Evolutionary conservation across 768 basidiomycete species (phyloP).

Genomic region (Phlebiopsis gigantea): DNA sequence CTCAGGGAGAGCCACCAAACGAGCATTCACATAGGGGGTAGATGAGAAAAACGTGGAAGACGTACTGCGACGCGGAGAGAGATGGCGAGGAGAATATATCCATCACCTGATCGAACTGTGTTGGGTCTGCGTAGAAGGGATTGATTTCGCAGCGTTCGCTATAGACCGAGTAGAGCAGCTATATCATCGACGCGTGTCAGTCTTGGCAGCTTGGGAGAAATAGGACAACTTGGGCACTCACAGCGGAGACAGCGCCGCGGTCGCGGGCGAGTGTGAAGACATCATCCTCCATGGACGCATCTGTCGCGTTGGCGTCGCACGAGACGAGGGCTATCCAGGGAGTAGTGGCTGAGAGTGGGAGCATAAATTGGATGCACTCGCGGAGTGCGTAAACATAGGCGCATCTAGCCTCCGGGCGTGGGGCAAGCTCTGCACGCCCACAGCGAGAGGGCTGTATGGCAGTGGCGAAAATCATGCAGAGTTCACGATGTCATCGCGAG

Average conservation of each 20-base stretch:
- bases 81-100: slow-evolving; percentile 75
- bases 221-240: slow-evolving; percentile 37
- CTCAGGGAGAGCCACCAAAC: neutral
- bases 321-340: slow-evolving; percentile 91
- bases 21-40: slow-evolving; percentile 27
- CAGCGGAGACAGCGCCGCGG: slow-evolving; percentile 76
- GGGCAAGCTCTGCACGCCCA: no score
- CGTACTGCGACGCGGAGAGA: slow-evolving; percentile 47
- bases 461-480: neutral
- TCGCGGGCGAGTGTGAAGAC: slow-evolving; percentile 79
- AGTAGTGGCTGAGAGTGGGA: slow-evolving; percentile 45
- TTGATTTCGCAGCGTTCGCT: slow-evolving; percentile 76
- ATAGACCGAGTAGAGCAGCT: slow-evolving; percentile 76
- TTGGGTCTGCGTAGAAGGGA: slow-evolving; percentile 57
- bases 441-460: no score
- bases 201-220: no score
- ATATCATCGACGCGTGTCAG: no score
- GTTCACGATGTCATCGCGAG: neutral
- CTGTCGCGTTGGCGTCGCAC: slow-evolving; percentile 75
- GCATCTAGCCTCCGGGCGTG: no score
- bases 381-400: no score
- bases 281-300: slow-evolving; percentile 54
- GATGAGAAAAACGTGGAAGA: slow-evolving; percentile 13
- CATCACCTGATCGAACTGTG: slow-evolving; percentile 63
- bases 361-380: neutral